Base-by-base conservation (phyloP, 768 basidiomycete species). In the Pholiota microspora region DNA sequence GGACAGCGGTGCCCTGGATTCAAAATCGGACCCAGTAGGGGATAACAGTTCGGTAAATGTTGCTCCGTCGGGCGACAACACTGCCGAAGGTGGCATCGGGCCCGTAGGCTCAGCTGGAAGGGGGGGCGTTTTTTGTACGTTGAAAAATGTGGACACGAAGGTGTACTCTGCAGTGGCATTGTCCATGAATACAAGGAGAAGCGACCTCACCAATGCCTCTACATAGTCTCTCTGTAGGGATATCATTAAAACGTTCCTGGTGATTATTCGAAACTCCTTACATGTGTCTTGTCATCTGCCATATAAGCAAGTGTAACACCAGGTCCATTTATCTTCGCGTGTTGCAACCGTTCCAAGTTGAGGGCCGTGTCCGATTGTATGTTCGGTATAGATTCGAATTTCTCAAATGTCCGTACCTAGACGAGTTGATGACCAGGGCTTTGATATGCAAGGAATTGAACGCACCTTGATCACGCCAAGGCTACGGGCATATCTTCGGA, bases 111-210 rank as follows among this genome's bases (percentile, higher is more conserved):
- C 81, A 24, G 58, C 59, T 9, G 71, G 7, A 7, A 7, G 64
- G 16, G 72, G 68, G 2, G 71, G 52, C 1, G 67, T 61, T 5
- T 68, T 62, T 45, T 69, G 73, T 55, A 67, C 66, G 34, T 81
- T 75, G 73, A 98, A 98, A 74, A 99, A 98, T 0, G 84, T 74
- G 8, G 84, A 82, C 48, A 97, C 71, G 63, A 98, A 98, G 1
- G 85, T 77, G 70, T 94, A 96, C 71, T 98, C 96, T 25, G 94
- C 84, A 1, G 90, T 90, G 3, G 92, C 88, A 65, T 99, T 98
- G 73, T 98, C 94, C 81, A 96, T 86, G 56, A 98, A 82, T 49
- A 97, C 95, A 49, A 98, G 75, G 45, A 94, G 73, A 23, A 93
- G 73, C 0, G 95, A 96, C 23, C 96, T 85, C 58, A 93, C 77